Evolutionary conservation across 169 alveolate species (phyloP).

Genomic region (Besnoitia besnoiti): DNA sequence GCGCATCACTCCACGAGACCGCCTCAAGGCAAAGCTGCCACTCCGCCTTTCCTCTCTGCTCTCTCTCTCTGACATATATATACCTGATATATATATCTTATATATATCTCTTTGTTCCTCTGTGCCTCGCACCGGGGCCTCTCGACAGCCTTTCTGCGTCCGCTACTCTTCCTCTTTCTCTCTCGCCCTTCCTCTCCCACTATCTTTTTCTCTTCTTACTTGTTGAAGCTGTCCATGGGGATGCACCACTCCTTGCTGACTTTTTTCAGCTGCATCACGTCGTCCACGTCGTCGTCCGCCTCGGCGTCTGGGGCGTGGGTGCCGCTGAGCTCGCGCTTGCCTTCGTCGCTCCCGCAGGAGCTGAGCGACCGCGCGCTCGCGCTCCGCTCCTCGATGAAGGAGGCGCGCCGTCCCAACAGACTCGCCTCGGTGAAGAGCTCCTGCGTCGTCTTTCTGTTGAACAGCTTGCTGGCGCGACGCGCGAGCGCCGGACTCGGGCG

Average conservation of each 20-base stretch:
- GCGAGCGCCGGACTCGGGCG: constrained; percentile 43
- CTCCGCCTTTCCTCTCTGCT: no score
- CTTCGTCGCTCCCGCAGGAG: neutral
- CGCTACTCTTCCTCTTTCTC: neutral
- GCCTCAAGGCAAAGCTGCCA: no score
- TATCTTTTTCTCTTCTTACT: neutral
- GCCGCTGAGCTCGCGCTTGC: neutral
- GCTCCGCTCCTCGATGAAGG: constrained; percentile 28
- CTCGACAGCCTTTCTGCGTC: neutral
- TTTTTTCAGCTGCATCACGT: neutral
- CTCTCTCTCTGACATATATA: no score
- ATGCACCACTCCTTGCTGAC: constrained; percentile 18
- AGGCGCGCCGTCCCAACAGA: neutral
- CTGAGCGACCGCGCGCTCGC: neutral
- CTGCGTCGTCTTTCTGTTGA: constrained; percentile 61
- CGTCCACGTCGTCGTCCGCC: no score
- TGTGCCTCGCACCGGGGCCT: neutral
- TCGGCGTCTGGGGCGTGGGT: neutral
- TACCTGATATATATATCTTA: no score
- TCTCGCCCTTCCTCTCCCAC: neutral
- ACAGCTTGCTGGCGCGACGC: constrained; percentile 55
- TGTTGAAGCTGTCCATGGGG: constrained; percentile 15
- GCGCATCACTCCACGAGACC: no score
- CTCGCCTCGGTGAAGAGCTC: constrained; percentile 26
- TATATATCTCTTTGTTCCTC: neutral